These are phyloP conservation scores for Phaseolus lunatus DNA, from an alignment of 306 rosid species.

Conservation along the genomic window DNA sequence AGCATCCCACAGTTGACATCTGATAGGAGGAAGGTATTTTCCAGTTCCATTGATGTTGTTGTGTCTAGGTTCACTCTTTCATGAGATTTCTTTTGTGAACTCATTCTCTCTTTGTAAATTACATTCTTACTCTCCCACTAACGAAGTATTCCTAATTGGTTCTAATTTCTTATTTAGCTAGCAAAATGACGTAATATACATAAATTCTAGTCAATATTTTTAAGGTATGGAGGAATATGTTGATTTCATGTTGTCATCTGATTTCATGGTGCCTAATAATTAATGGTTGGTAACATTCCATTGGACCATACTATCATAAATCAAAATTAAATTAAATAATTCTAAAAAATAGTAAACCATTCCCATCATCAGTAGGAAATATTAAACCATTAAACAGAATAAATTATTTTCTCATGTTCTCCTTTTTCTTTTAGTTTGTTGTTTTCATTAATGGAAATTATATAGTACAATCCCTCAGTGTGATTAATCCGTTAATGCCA, in stretches of 20 bases:
- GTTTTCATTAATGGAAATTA: constrained; percentile 26
- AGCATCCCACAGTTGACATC: constrained; percentile 86
- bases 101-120: constrained; percentile 17
- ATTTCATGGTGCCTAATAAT: constrained; percentile 20
- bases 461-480: constrained; percentile 8
- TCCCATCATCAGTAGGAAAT: constrained; percentile 11
- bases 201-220: too few relatives aligned
- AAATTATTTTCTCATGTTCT: background rate
- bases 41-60: constrained; percentile 36
- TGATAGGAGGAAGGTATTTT: constrained; percentile 90
- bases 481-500: constrained; percentile 32
- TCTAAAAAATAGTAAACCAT: constrained; percentile 5
- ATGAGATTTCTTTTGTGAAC: background rate
- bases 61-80: background rate
- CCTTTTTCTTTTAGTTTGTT: constrained; percentile 17
- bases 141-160: constrained; percentile 33
- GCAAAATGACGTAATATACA: constrained; percentile 11
- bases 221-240: too few relatives aligned
- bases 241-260: too few relatives aligned
- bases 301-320: background rate
- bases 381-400: background rate
- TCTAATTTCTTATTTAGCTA: constrained; percentile 20
- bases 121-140: background rate
- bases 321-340: constrained; percentile 11
- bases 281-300: background rate